Base-by-base conservation (phyloP, 2,329 filamentous ascomycete genomes). In the Dactylellina leptospora region DNA sequence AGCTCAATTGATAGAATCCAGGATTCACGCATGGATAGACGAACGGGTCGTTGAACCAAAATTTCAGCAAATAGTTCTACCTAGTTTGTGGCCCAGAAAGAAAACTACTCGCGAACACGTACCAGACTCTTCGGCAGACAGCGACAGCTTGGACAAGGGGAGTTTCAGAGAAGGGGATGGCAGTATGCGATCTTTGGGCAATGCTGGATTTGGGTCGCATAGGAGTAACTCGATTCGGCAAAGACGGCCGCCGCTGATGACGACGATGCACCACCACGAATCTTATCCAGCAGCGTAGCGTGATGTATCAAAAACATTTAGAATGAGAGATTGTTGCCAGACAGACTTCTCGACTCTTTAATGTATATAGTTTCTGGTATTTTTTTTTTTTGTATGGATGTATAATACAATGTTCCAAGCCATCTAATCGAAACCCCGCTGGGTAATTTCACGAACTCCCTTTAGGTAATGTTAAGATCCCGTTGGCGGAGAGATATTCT, bases 1-100 rank as follows among this genome's bases (percentile, higher is more conserved):
- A 76, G 91, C 91, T 0, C 90, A 93, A 78, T 83, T 96, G 1
- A 87, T 96, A 40, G 91, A 96, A 80, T 85, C 88, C 3, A 85
- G 90, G 16, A 83, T 96, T 13, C 91, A 95, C 80, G 86, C 87
- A 60, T 96, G 91, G 91, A 93, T 96, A 79, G 91, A 95, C 79
- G 91, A 95, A 78, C 86, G 91, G 48, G 90, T 88, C 74, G 91
- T 96, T 4, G 91, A 95, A 80, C 91, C 91, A 1, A 85, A 90
- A 23, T 95, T 95, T 79, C 91, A 95, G 78, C 90, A 95, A 78
- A 93, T 95, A 74, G 89, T 90, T 0, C 82, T 96, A 6, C 91
- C 91, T 0, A 92, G 87, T 75, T 78, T 95, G 69, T 96, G 91
- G 91, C 91, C 91, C 0, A 83, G 90, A 48, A 93, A 93, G 82